phyloP scores from a whole-genome alignment of 2,329 filamentous ascomycete species.

The Aspergillus oerlinghausenensis region DNA sequence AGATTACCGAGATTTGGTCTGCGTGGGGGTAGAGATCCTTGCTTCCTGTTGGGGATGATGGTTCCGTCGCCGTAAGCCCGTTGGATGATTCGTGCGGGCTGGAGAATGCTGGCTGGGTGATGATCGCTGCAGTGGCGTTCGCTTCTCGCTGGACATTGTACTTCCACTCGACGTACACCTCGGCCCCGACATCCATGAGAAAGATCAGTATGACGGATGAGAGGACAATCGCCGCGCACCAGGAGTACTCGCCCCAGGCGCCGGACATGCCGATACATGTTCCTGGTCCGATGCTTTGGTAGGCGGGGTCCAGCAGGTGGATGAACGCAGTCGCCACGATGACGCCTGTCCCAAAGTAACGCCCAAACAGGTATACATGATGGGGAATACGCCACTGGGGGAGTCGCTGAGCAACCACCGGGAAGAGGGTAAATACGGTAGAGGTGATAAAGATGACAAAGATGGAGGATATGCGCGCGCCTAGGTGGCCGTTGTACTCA shows the following conservation, averaged over 20 bases:
- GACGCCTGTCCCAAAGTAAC: slow-evolving; percentile 46
- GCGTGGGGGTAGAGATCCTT: not conserved
- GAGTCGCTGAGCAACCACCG: slow-evolving; percentile 41
- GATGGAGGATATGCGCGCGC: slow-evolving; percentile 40
- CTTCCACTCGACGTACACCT: slow-evolving; percentile 48
- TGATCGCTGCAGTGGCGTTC: slow-evolving; percentile 5
- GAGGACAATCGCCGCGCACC: slow-evolving; percentile 51
- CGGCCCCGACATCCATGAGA: slow-evolving; percentile 47
- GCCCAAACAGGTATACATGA: slow-evolving; percentile 44
- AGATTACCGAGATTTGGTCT: slow-evolving; percentile 3
- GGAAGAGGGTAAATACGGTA: slow-evolving; percentile 41
- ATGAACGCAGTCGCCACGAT: slow-evolving; percentile 46
- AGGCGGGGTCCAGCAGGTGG: slow-evolving; percentile 46
- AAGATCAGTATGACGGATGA: slow-evolving; percentile 48
- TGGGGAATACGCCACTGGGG: slow-evolving; percentile 37
- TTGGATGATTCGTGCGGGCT: not conserved
- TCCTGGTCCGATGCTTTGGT: slow-evolving; percentile 42
- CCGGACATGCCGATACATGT: slow-evolving; percentile 52
- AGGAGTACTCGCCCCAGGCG: slow-evolving; percentile 49
- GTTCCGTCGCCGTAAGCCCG: not conserved
- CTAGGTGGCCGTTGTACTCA: slow-evolving; percentile 51
- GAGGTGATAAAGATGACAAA: slow-evolving; percentile 45
- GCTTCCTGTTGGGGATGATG: not conserved
- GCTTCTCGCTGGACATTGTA: slow-evolving; percentile 36
- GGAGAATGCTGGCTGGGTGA: slow-evolving; percentile 9